These are phyloP conservation scores for Fusarium lateritium DNA, from an alignment of 2,329 filamentous ascomycete species.

Conservation along the genomic window DNA sequence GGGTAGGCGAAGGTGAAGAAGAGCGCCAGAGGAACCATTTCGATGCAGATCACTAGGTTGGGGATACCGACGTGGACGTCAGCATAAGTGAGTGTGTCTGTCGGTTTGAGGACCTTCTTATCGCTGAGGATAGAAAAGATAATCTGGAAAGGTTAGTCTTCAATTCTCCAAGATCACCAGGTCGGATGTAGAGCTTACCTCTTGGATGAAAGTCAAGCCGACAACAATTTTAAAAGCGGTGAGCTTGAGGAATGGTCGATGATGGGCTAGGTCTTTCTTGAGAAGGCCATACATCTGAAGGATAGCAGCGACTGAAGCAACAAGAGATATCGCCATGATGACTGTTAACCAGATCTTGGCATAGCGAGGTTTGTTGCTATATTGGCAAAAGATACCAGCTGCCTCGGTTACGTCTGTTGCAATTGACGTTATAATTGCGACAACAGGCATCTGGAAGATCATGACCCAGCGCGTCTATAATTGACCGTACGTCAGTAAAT, in stretches of 20 bases:
- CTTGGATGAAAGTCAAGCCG: conserved; percentile 36
- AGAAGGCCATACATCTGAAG: conserved; percentile 38
- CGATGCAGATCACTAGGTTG: conserved; percentile 37
- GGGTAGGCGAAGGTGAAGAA: conserved; percentile 42
- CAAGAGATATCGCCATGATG: conserved; percentile 26
- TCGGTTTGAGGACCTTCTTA: conserved; percentile 19
- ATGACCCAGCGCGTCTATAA: conserved; percentile 40
- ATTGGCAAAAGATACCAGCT: conserved; percentile 38
- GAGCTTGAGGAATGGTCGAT: conserved; percentile 40
- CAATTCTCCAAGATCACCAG: fast-evolving
- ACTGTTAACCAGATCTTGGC: conserved; percentile 31
- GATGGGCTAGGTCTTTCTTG: conserved; percentile 36
- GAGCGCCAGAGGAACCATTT: conserved; percentile 40
- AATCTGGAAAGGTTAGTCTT: conserved; percentile 7
- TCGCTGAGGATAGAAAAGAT: conserved; percentile 40
- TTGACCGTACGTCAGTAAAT: not conserved
- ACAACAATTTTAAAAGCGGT: conserved; percentile 43
- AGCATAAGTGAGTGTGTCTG: conserved; percentile 38
- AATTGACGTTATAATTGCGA: conserved; percentile 23
- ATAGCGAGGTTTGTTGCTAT: conserved; percentile 25
- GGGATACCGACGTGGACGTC: conserved; percentile 44
- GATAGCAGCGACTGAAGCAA: conserved; percentile 32
- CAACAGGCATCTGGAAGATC: conserved; percentile 44
- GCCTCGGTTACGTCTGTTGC: conserved; percentile 37
- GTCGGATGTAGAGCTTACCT: conserved; percentile 3